Conservation (phyloP, 495 filamentous ascomycete genomes). For the Talaromyces nanjingensis region DNA sequence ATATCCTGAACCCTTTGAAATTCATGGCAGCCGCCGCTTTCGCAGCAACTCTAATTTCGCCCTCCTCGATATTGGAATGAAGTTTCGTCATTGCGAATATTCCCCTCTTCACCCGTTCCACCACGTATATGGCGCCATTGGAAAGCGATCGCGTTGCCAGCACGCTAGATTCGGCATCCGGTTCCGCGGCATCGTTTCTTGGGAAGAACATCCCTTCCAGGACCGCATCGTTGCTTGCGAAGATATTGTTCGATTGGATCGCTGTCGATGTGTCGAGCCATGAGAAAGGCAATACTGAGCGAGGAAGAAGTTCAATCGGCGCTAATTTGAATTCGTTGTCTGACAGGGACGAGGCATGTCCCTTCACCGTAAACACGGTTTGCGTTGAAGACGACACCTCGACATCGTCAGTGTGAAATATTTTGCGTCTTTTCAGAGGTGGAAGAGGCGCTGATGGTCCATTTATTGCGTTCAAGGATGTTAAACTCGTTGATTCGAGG, state of each 20-base stretch:
- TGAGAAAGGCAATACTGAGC: constrained; percentile 51
- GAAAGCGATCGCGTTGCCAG: constrained; percentile 59
- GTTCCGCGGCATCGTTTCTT: constrained; percentile 24
- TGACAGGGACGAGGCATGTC: constrained; percentile 48
- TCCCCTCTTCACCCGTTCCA: constrained; percentile 62
- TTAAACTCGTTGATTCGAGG: constrained; percentile 29
- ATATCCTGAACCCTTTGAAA: constrained; percentile 13
- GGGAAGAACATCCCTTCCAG: constrained; percentile 36
- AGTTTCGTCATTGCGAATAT: constrained; percentile 69
- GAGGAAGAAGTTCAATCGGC: constrained; percentile 55
- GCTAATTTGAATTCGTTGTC: constrained; percentile 53
- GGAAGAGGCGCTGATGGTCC: constrained; percentile 13
- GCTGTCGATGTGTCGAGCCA: constrained; percentile 51
- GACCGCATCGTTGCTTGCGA: constrained; percentile 53
- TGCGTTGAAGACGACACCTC: neutral
- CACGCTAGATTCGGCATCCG: constrained; percentile 30
- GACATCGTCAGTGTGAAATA: constrained; percentile 15
- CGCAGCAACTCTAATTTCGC: constrained; percentile 25
- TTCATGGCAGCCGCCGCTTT: constrained; percentile 16
- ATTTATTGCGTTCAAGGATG: constrained; percentile 26
- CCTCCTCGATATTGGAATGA: constrained; percentile 51
- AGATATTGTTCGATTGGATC: constrained; percentile 44
- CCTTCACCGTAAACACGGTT: constrained; percentile 20
- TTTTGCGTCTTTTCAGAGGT: constrained; percentile 30
- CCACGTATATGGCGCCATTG: constrained; percentile 54